Percentiles rank a stretch among this genome's conserved stretches.
These are phyloP conservation scores for Mycena belliarum DNA, from an alignment of 768 basidiomycete species.

Conservation along the genomic window DNA sequence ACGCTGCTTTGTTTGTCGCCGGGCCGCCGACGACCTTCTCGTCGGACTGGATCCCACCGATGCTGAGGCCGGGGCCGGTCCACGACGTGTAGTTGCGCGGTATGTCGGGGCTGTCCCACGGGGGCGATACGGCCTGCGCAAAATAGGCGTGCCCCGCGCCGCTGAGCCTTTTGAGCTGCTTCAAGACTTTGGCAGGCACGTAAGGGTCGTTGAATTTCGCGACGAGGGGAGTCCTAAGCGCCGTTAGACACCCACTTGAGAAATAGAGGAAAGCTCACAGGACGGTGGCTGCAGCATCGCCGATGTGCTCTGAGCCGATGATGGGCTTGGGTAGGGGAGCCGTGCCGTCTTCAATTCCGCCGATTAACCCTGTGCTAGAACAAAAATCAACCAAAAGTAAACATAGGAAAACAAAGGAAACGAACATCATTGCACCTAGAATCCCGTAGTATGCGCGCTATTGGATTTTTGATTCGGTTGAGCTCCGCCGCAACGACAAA, in stretches of 20 bases:
- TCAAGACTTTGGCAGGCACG: conserved; percentile 22
- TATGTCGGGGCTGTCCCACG: conserved; percentile 25
- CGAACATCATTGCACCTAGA: conserved; percentile 23
- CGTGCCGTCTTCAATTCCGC: conserved; percentile 26
- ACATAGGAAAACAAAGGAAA: too few relatives aligned
- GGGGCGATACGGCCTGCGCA: conserved; percentile 31
- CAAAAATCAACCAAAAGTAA: neutral
- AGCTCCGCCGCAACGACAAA: neutral
- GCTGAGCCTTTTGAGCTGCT: conserved; percentile 15
- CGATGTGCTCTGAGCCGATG: conserved; percentile 28
- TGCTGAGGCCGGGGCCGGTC: conserved; percentile 29
- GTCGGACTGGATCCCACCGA: conserved; percentile 31
- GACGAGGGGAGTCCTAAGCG: conserved; percentile 25
- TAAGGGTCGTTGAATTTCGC: conserved; percentile 32
- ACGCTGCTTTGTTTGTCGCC: conserved; percentile 26
- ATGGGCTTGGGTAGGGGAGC: conserved; percentile 30
- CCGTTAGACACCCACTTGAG: too few relatives aligned
- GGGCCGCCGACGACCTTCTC: conserved; percentile 29
- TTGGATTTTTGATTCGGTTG: neutral
- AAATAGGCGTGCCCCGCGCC: conserved; percentile 18
- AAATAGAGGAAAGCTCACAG: conserved; percentile 17
- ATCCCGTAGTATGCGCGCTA: conserved; percentile 31
- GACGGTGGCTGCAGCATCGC: conserved; percentile 28
- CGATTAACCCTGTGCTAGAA: conserved; percentile 25
- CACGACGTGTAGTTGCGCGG: conserved; percentile 33